Conservation (phyloP, 2,329 filamentous ascomycete species). For the Aspergillus brasiliensis region DNA sequence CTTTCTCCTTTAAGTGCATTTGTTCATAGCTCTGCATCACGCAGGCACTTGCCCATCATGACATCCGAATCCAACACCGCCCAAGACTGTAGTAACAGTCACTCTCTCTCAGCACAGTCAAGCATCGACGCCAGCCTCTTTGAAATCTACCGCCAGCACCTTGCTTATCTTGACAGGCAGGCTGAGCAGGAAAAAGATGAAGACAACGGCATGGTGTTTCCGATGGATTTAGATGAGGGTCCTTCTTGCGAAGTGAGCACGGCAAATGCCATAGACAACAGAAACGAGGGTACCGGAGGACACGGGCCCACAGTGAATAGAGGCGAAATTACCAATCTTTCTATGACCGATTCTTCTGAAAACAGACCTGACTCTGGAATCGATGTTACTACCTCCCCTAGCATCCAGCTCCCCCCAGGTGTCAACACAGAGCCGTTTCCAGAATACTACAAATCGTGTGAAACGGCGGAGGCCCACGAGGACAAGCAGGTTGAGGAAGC, state of each 20-base stretch:
- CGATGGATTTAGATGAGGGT: neutral
- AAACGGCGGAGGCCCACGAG: neutral
- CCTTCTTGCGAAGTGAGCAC: neutral
- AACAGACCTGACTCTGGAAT: neutral
- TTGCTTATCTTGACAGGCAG: neutral
- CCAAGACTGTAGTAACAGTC: too few relatives aligned
- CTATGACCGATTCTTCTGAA: neutral
- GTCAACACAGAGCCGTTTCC: slow-evolving; percentile 29
- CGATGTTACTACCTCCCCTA: neutral
- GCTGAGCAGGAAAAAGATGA: neutral
- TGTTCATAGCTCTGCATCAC: too few relatives aligned
- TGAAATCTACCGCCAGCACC: neutral
- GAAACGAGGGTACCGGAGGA: neutral
- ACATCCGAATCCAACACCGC: too few relatives aligned
- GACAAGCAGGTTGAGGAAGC: slow-evolving; percentile 22
- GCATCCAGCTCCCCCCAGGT: neutral
- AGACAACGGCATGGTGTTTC: neutral
- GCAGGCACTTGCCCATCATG: too few relatives aligned
- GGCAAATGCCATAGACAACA: too few relatives aligned
- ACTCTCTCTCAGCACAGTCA: too few relatives aligned
- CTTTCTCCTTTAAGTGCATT: too few relatives aligned
- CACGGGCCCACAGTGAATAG: neutral
- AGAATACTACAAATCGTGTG: slow-evolving; percentile 26
- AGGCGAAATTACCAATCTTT: neutral
- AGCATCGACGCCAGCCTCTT: neutral